These are phyloP conservation scores for Kurtzmaniella fragi DNA, from an alignment of 805 yeast species.

Conservation along the genomic window DNA sequence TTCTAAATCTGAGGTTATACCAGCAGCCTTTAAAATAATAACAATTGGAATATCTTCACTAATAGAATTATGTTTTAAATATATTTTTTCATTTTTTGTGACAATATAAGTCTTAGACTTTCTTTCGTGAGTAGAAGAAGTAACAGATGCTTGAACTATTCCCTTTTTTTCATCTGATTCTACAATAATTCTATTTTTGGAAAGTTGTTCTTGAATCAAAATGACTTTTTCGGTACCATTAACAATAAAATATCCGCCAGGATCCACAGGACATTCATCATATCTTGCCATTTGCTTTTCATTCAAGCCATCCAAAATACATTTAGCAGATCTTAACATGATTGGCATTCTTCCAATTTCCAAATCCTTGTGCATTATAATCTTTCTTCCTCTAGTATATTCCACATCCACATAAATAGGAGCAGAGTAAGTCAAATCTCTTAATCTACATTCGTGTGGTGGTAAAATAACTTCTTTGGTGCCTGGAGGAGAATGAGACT, in stretches of 20 bases:
- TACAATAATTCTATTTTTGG: slow-evolving; percentile 95
- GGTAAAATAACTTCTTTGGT: slow-evolving; percentile 62
- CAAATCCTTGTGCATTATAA: slow-evolving; percentile 81
- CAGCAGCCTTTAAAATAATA: slow-evolving; percentile 89
- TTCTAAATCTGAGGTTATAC: slow-evolving; percentile 86
- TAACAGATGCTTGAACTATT: slow-evolving; percentile 94
- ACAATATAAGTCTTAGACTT: slow-evolving; percentile 95
- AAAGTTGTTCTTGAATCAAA: slow-evolving; percentile 91
- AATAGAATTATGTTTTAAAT: slow-evolving; percentile 91
- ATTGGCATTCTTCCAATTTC: slow-evolving; percentile 99
- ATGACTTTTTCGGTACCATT: slow-evolving; percentile 98
- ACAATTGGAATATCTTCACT: slow-evolving; percentile 95
- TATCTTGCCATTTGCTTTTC: slow-evolving; percentile 82
- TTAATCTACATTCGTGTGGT: slow-evolving; percentile 92
- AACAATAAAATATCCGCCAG: slow-evolving; percentile 97
- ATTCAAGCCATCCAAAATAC: slow-evolving; percentile 73
- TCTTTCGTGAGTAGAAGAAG: slow-evolving; percentile 97
- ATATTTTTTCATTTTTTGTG: slow-evolving; percentile 84
- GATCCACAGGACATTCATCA: slow-evolving; percentile 95
- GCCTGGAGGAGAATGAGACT: slow-evolving; percentile 46
- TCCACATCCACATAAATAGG: slow-evolving; percentile 96
- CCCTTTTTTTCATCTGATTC: slow-evolving; percentile 95
- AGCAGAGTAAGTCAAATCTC: slow-evolving; percentile 93
- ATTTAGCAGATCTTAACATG: slow-evolving; percentile 90
- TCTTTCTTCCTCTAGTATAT: slow-evolving; percentile 90